These are phyloP conservation scores for Bondarzewia mesenterica DNA, from an alignment of 1,284 basidiomycete species.

Conservation along the genomic window DNA sequence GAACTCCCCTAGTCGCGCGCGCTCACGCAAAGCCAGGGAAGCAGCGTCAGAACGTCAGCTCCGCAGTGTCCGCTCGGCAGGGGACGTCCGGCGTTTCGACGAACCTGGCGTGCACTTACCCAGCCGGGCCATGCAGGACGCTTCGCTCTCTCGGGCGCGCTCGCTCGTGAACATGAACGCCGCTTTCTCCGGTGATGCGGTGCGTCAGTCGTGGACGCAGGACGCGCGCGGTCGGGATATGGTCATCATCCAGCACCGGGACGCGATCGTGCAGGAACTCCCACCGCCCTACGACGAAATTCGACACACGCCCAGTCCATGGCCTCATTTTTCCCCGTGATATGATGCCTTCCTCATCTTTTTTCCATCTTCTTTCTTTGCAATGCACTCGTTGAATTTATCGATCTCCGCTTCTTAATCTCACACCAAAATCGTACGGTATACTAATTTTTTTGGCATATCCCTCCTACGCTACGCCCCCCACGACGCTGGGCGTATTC, in stretches of 20 bases:
- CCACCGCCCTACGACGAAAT: constrained; percentile 12
- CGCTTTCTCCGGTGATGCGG: neutral
- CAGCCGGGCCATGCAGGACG: neutral
- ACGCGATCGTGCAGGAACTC: constrained; percentile 9
- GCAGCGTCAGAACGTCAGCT: neutral
- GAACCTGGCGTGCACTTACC: neutral
- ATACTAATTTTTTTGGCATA: neutral
- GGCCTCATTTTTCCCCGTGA: no score
- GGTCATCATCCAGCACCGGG: constrained; percentile 11
- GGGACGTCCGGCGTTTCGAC: constrained; percentile 6
- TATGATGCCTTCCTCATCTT: neutral
- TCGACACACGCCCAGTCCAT: neutral
- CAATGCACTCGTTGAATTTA: no score
- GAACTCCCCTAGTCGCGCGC: neutral
- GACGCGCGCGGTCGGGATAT: neutral
- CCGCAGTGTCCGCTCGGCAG: constrained; percentile 5
- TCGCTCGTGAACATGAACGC: constrained; percentile 5
- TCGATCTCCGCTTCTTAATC: no score
- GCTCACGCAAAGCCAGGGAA: constrained; percentile 4
- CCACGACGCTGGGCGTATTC: no score
- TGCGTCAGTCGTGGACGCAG: neutral
- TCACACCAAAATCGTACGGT: neutral
- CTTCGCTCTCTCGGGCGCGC: constrained; percentile 1
- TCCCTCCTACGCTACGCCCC: no score
- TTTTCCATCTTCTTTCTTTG: neutral